Evolutionary conservation across 2,329 filamentous ascomycete genomes (phyloP).

Genomic region (Colletotrichum chlorophyti): DNA sequence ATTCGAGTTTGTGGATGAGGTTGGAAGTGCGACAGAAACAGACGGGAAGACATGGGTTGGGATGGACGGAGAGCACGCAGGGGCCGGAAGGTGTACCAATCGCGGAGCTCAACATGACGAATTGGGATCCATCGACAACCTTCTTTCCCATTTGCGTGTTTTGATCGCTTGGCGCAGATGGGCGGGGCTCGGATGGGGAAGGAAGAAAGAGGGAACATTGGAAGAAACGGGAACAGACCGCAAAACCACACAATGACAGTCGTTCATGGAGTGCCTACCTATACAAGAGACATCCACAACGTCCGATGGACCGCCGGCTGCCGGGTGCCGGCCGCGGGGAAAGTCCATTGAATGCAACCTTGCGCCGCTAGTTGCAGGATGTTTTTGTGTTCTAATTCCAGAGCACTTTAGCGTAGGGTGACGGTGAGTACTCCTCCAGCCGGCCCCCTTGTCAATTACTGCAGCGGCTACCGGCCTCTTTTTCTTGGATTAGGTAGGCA

Average conservation of each 20-base stretch:
- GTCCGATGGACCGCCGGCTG: too few relatives aligned
- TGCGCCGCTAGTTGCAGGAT: constrained; percentile 16
- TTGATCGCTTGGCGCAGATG: constrained; percentile 19
- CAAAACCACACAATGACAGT: too few relatives aligned
- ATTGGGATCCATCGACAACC: constrained; percentile 19
- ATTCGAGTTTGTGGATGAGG: neutral
- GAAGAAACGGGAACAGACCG: constrained; percentile 8
- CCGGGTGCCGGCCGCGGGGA: constrained; percentile 19
- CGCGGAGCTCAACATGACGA: neutral
- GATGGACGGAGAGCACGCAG: too few relatives aligned
- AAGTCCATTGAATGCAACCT: constrained; percentile 27
- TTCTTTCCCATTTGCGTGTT: constrained; percentile 2
- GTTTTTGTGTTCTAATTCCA: neutral
- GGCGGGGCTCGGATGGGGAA: constrained; percentile 3
- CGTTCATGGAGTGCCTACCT: too few relatives aligned
- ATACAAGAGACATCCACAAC: too few relatives aligned
- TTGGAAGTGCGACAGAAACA: constrained; percentile 3
- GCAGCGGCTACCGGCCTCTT: neutral
- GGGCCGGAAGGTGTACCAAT: too few relatives aligned
- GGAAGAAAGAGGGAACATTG: neutral
- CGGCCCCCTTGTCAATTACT: neutral
- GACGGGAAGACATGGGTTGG: neutral
- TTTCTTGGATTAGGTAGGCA: neutral
- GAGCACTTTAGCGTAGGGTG: too few relatives aligned
- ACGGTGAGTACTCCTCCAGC: constrained; percentile 16